Evolutionary conservation across 805 yeast species (phyloP), one percentile per base, ranked within the genome.

Genomic region (Lipomyces kockii): DNA sequence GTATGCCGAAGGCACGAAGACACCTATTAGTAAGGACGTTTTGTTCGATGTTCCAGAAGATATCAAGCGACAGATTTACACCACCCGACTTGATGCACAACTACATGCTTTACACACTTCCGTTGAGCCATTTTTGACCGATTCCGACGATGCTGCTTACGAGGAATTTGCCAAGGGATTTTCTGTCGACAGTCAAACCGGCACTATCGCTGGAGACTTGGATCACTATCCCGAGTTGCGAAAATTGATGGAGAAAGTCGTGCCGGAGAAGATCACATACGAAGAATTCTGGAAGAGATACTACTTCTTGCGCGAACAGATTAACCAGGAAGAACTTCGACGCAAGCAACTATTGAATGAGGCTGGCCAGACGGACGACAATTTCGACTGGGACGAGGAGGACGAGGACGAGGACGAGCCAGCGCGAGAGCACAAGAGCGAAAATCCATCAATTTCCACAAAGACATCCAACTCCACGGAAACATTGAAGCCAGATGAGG

Each of bases 201-300:
- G 79, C n/a, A 83, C 83, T 61, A 84, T 88, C 60, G 74, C 86
- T 1, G 73, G 76, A 1, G 80, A 87, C 55, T 77, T 89, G 61
- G 78, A 80, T 22, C 75, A 79, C 62, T 83, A 86, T 71, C 82
- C 85, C 3, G 84, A 86, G 29, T 83, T 92, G 68, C 79, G 81
- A 32, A 79, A 79, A 39, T 77, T 90, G 52, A 86, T 86, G 86
- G 84, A 86, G 64, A 79, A 80, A 35, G 76, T 92, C 7, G 97
- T 92, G 1, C 97, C 97, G 0, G 84, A 82, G 7, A 76, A 83
- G 72, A 78, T 88, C 49, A 74, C 85, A 2, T 89, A 87, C 73
- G 80, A 83, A 32, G 80, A 81, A 58, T 93, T 93, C 77, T 93
- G 98, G 98, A 79, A 81, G 57, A 83, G 87, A 43, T 92, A 91